phyloP scores from a whole-genome alignment of 305 asterid genomes.

The Fraxinus velutina region DNA sequence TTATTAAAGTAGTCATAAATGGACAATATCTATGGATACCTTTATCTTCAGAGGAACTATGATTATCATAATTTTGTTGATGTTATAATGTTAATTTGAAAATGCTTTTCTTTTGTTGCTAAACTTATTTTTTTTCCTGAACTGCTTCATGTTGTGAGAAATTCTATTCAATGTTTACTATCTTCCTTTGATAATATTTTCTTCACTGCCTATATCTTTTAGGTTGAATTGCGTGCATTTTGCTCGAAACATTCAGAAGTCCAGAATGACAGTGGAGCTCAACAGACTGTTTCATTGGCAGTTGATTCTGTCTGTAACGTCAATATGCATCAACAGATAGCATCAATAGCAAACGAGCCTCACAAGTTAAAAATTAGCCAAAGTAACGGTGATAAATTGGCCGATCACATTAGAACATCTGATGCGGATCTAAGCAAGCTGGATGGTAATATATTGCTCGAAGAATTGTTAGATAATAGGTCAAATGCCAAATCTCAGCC shows the following conservation, averaged over 20 bases:
- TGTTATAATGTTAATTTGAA: not conserved
- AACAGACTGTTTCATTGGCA: slow-evolving; percentile 37
- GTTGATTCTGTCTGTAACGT: slow-evolving; percentile 42
- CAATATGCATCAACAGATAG: slow-evolving; percentile 25
- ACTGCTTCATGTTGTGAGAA: not conserved
- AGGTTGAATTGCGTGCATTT: slow-evolving; percentile 96
- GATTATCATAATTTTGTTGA: not conserved
- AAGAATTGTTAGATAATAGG: slow-evolving; percentile 32
- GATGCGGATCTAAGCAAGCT: slow-evolving; percentile 37
- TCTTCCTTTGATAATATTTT: slow-evolving; percentile 16
- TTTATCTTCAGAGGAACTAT: slow-evolving; percentile 1
- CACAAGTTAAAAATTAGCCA: slow-evolving; percentile 32
- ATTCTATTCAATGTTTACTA: not conserved
- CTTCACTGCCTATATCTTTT: slow-evolving; percentile 23
- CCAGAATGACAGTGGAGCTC: slow-evolving; percentile 40
- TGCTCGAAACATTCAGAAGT: slow-evolving; percentile 87
- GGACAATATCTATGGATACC: not conserved
- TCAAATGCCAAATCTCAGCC: slow-evolving; percentile 38
- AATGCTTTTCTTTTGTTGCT: not conserved
- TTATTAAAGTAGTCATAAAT: not conserved
- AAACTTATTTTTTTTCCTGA: not conserved
- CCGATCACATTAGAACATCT: slow-evolving; percentile 31
- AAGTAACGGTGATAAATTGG: slow-evolving; percentile 37
- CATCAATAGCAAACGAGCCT: slow-evolving; percentile 22
- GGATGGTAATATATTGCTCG: slow-evolving; percentile 38